These are phyloP conservation scores for Amniculicola lignicola DNA, from an alignment of 495 filamentous ascomycete species.

Conservation along the genomic window DNA sequence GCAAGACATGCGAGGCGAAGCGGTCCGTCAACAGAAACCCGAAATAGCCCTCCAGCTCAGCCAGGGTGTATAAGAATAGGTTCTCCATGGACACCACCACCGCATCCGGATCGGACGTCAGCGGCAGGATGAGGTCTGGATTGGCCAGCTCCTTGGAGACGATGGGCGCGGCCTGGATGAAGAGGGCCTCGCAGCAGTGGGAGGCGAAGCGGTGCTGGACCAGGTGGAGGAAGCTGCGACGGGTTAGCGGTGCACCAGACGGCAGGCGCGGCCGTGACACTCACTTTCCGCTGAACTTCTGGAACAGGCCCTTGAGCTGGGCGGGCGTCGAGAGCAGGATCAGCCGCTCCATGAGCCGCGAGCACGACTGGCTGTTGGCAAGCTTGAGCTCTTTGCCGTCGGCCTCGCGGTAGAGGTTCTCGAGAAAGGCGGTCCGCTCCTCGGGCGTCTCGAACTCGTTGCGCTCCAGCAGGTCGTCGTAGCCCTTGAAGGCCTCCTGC, in stretches of 20 bases:
- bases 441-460: constrained; percentile 79
- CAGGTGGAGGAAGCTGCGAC: constrained; percentile 67
- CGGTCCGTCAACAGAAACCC: constrained; percentile 80
- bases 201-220: constrained; percentile 93
- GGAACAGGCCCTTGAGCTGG: constrained; percentile 83
- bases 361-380: constrained; percentile 91
- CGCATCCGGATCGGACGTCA: constrained; percentile 38
- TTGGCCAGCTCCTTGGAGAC: constrained; percentile 66
- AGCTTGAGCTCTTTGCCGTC: constrained; percentile 92
- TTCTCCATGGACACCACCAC: constrained; percentile 68
- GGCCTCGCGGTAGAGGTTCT: constrained; percentile 81
- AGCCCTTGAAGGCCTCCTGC: constrained; percentile 88
- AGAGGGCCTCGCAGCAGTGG: constrained; percentile 94
- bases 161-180: constrained; percentile 72
- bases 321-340: constrained; percentile 73
- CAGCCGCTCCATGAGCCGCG: constrained; percentile 84
- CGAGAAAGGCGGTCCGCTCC: constrained; percentile 74
- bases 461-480: constrained; percentile 81
- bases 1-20: constrained; percentile 87
- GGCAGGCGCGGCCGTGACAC: constrained; percentile 27
- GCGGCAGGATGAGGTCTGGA: constrained; percentile 46
- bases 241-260: neutral
- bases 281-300: constrained; percentile 75
- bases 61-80: constrained; percentile 73
- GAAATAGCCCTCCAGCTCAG: constrained; percentile 79